phyloP scores from a whole-genome alignment of 768 basidiomycete species.

The Pisolithus microcarpus region DNA sequence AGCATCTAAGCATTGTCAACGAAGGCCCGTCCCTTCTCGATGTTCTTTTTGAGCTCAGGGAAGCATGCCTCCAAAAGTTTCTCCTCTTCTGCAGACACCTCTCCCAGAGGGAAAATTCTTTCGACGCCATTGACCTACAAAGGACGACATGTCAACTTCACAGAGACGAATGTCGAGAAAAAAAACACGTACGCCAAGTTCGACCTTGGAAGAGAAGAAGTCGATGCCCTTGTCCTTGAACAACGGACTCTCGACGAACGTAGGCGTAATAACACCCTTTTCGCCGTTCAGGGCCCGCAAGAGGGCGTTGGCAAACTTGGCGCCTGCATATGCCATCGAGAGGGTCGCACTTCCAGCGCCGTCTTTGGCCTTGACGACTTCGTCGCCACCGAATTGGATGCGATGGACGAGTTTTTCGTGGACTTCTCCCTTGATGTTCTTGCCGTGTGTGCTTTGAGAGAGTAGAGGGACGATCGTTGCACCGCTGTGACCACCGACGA shows the following conservation, averaged over 20 bases:
- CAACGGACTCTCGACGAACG: conserved; percentile 85
- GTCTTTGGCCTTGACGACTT: conserved; percentile 98
- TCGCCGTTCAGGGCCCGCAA: conserved; percentile 61
- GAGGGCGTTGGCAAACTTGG: conserved; percentile 57
- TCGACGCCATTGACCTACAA: conserved; percentile 75
- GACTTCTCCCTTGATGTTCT: conserved; percentile 64
- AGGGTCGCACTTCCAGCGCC: conserved; percentile 71
- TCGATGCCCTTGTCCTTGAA: conserved; percentile 80
- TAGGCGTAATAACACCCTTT: conserved; percentile 65
- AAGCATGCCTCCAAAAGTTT: conserved; percentile 80
- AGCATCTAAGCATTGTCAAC: conserved; percentile 33
- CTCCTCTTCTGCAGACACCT: conserved; percentile 75
- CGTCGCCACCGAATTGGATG: conserved; percentile 97
- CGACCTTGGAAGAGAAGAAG: conserved; percentile 92
- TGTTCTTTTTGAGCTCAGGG: conserved; percentile 95
- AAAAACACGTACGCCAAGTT: conserved; percentile 69
- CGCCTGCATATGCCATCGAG: conserved; percentile 73
- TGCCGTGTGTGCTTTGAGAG: conserved; percentile 69
- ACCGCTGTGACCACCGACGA: conserved; percentile 94
- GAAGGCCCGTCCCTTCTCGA: conserved; percentile 87
- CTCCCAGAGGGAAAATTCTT: conserved; percentile 83
- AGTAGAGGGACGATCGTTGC: conserved; percentile 97
- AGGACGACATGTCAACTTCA: conserved; percentile 10
- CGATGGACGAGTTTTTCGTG: conserved; percentile 80
- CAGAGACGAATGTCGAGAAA: background rate